Percentiles rank a stretch among this genome's conserved stretches.
These are phyloP conservation scores for Puccinia novopanici DNA, from an alignment of 1,284 basidiomycete genomes.

Conservation along the genomic window DNA sequence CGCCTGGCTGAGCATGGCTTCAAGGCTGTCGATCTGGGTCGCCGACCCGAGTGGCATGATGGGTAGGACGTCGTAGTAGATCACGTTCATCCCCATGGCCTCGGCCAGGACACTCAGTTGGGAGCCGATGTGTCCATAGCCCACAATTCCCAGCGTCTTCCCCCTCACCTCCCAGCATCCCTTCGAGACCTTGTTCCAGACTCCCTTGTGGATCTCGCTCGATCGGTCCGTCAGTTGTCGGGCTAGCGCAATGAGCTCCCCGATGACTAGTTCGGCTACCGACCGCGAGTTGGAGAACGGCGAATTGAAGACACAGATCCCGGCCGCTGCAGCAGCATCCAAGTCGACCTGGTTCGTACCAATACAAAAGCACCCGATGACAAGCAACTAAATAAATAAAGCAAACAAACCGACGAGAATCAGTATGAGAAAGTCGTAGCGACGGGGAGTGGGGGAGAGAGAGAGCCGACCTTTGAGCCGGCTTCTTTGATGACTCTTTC, in stretches of 20 bases:
- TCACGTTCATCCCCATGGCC: slow-evolving; percentile 90
- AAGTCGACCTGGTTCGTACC: slow-evolving; percentile 99
- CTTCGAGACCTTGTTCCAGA: slow-evolving; percentile 99
- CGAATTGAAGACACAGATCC: slow-evolving; percentile 98
- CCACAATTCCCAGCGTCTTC: slow-evolving; percentile 96
- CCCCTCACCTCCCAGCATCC: slow-evolving; percentile 97
- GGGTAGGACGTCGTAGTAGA: slow-evolving; percentile 94
- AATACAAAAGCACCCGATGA: slow-evolving; percentile 99
- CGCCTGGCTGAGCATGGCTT: slow-evolving; percentile 74
- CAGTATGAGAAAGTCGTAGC: neutral
- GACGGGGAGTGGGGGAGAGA: slow-evolving; percentile 47
- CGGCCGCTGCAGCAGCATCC: slow-evolving; percentile 75
- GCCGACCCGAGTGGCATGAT: slow-evolving; percentile 98
- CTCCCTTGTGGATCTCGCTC: slow-evolving; percentile 80
- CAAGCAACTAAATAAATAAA: slow-evolving; percentile 71
- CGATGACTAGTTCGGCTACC: slow-evolving; percentile 95
- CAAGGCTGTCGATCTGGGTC: slow-evolving; percentile 79
- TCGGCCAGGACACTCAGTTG: slow-evolving; percentile 97
- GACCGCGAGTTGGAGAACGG: slow-evolving; percentile 99
- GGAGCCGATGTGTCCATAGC: slow-evolving; percentile 97
- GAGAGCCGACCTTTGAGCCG: slow-evolving; percentile 19
- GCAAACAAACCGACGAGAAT: neutral
- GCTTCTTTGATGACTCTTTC: slow-evolving; percentile 32
- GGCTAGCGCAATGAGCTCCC: slow-evolving; percentile 89
- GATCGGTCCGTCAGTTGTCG: slow-evolving; percentile 89